These are phyloP conservation scores for Cyclotella choctawhatcheeana DNA, from an alignment of 108 stramenopile genomes.

Conservation along the genomic window DNA sequence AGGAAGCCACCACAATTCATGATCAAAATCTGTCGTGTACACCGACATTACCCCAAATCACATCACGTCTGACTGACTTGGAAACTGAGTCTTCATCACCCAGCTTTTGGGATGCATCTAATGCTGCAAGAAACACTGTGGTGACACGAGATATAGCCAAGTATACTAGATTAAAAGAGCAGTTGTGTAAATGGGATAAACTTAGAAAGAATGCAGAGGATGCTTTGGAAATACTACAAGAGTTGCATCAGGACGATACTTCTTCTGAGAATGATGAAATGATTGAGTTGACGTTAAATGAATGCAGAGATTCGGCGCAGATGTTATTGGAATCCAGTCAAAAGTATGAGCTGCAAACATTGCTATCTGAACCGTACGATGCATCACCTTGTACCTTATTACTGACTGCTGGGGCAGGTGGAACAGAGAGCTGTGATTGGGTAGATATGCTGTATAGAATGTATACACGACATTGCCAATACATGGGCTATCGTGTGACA, in stretches of 20 bases:
- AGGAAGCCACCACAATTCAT: slow-evolving; percentile 12
- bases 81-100: slow-evolving; percentile 64
- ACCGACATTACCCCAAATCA: slow-evolving; percentile 3
- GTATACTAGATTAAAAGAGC: slow-evolving; percentile 40
- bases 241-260: background rate
- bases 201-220: slow-evolving; percentile 34
- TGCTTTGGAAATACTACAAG: background rate
- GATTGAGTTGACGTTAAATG: slow-evolving; percentile 45
- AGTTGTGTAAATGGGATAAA: slow-evolving; percentile 58
- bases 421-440: slow-evolving; percentile 95
- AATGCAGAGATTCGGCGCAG: slow-evolving; percentile 51
- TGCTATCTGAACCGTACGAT: slow-evolving; percentile 89
- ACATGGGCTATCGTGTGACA: slow-evolving; percentile 85
- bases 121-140: slow-evolving; percentile 41
- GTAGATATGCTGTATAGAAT: slow-evolving; percentile 88
- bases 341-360: slow-evolving; percentile 68
- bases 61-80: slow-evolving; percentile 44
- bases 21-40: slow-evolving; percentile 18
- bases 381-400: slow-evolving; percentile 94
- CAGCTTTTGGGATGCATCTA: slow-evolving; percentile 70
- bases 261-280: slow-evolving; percentile 45
- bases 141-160: slow-evolving; percentile 62
- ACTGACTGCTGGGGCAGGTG: slow-evolving; percentile 97
- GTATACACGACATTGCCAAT: slow-evolving; percentile 82
- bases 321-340: slow-evolving; percentile 55